A percentile compares a stretch with the other conserved stretches of the same genome.
Evolutionary conservation across 768 basidiomycete genomes (phyloP).

Genomic region (Amanita thiersii): DNA sequence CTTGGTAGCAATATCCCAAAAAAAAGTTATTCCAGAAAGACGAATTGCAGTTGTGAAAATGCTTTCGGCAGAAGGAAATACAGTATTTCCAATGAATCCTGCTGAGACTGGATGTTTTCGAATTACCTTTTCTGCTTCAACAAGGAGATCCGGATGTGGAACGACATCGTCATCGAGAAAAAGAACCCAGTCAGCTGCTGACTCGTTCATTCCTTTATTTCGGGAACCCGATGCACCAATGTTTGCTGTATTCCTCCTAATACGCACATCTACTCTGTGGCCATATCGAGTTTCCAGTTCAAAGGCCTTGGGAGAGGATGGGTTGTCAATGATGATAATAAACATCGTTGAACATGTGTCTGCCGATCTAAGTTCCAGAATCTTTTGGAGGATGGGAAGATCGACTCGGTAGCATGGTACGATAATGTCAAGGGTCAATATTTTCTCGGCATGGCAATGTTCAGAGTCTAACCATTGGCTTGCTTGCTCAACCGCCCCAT

Average conservation of each 20-base stretch:
- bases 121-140: constrained; percentile 38
- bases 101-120: constrained; percentile 36
- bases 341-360: constrained; percentile 40
- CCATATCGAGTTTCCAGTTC: constrained; percentile 31
- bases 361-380: constrained; percentile 37
- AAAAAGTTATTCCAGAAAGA: constrained; percentile 48
- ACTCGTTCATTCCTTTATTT: constrained; percentile 47
- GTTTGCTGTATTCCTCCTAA: constrained; percentile 39
- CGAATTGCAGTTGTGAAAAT: constrained; percentile 49
- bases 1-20: constrained; percentile 54
- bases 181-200: constrained; percentile 46
- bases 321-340: constrained; percentile 51
- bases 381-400: constrained; percentile 29
- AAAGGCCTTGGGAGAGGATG: constrained; percentile 28
- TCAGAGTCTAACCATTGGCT: constrained; percentile 27
- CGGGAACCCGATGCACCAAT: constrained; percentile 46
- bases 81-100: constrained; percentile 45
- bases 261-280: constrained; percentile 41
- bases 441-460: constrained; percentile 17
- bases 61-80: constrained; percentile 38
- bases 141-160: constrained; percentile 32
- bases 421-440: constrained; percentile 45
- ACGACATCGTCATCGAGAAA: constrained; percentile 57
- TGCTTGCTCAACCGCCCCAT: constrained; percentile 27
- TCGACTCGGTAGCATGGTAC: constrained; percentile 51